phyloP scores from a whole-genome alignment of 2,329 filamentous ascomycete genomes.

The Curvularia lunata region DNA sequence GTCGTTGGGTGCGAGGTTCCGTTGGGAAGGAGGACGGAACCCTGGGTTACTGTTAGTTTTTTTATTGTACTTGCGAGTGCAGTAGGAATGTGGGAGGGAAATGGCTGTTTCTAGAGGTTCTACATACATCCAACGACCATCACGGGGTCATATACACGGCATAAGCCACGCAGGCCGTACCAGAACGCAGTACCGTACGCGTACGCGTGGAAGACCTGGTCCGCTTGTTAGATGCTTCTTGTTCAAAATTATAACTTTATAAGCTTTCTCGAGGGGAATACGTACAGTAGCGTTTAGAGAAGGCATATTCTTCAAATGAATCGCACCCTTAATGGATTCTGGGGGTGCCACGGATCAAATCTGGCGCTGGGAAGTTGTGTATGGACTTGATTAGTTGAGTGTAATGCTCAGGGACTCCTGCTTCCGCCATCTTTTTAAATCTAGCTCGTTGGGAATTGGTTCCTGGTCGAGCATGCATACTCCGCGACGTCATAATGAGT shows the following conservation, averaged over 20 bases:
- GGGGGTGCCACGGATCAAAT: neutral
- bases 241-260: neutral
- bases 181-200: slow-evolving; percentile 37
- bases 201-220: slow-evolving; percentile 34
- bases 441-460: neutral
- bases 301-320: slow-evolving; percentile 5
- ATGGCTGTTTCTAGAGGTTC: neutral
- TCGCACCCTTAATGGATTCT: neutral
- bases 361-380: neutral
- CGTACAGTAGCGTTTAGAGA: slow-evolving; percentile 12
- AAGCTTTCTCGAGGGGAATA: too few relatives aligned
- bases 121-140: slow-evolving; percentile 34
- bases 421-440: neutral
- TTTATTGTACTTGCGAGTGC: neutral
- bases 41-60: slow-evolving; percentile 17
- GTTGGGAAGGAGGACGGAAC: slow-evolving; percentile 36
- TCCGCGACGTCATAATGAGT: slow-evolving; percentile 29
- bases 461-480: slow-evolving; percentile 1
- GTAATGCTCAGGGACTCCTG: neutral
- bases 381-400: neutral
- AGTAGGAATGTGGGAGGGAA: too few relatives aligned
- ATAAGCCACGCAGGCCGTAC: slow-evolving; percentile 33
- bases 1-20: slow-evolving; percentile 29
- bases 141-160: slow-evolving; percentile 33
- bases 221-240: neutral